Conservation (phyloP, 352 stramenopile genomes). For the Bremia lactucae region DNA sequence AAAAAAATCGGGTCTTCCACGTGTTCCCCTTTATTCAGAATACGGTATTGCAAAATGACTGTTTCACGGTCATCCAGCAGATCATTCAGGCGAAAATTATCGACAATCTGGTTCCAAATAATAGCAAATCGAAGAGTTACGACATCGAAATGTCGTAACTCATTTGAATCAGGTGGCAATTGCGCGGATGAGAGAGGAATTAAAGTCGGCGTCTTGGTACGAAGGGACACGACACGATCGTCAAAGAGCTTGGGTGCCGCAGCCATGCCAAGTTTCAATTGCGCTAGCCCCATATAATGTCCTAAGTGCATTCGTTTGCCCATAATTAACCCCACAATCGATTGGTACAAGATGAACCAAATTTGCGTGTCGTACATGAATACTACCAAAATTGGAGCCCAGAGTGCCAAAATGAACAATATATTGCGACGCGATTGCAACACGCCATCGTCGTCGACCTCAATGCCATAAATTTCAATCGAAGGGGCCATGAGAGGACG, state of each 20-base stretch:
- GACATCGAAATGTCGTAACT: constrained; percentile 34
- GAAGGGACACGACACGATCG: constrained; percentile 44
- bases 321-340: constrained; percentile 62
- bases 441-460: constrained; percentile 36
- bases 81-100: constrained; percentile 78
- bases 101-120: constrained; percentile 83
- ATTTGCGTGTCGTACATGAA: constrained; percentile 86
- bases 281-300: constrained; percentile 50
- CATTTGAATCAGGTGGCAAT: constrained; percentile 3
- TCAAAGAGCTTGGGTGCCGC: constrained; percentile 57
- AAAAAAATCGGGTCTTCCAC: constrained; percentile 79
- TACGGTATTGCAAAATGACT: constrained; percentile 76
- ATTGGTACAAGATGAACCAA: constrained; percentile 79
- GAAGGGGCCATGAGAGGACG: constrained; percentile 62
- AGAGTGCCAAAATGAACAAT: constrained; percentile 65
- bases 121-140: constrained; percentile 71
- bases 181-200: constrained; percentile 6
- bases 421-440: constrained; percentile 72
- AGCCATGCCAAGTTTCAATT: constrained; percentile 58
- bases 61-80: constrained; percentile 76
- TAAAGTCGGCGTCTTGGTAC: constrained; percentile 24
- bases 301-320: constrained; percentile 68
- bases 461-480: constrained; percentile 64
- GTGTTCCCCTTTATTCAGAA: constrained; percentile 51
- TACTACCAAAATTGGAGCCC: constrained; percentile 68